Evolutionary conservation across 352 stramenopile species (phyloP).

Genomic region (Pythium insidiosum): DNA sequence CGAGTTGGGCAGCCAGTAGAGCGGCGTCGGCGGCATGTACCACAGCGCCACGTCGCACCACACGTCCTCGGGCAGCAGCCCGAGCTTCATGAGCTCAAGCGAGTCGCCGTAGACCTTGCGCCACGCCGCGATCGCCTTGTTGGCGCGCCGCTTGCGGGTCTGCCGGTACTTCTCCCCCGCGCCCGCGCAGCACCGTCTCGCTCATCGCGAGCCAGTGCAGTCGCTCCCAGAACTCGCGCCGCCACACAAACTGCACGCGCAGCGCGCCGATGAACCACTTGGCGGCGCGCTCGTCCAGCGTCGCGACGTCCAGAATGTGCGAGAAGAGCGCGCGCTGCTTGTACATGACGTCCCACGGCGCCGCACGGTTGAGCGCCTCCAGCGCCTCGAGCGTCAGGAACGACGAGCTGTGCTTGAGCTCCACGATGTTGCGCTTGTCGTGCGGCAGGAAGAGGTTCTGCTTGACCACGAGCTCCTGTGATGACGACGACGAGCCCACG

Average conservation of each 20-base stretch:
- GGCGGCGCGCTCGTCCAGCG: conserved; percentile 15
- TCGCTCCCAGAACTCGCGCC: conserved; percentile 36
- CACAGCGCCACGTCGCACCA: conserved; percentile 34
- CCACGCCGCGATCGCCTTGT: conserved; percentile 27
- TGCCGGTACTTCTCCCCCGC: conserved; percentile 32
- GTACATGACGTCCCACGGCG: conserved; percentile 37
- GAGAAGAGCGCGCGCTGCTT: conserved; percentile 18
- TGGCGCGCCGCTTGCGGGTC: conserved; percentile 25
- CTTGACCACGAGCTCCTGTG: conserved; percentile 18
- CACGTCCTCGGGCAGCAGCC: conserved; percentile 24
- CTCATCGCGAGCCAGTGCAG: conserved; percentile 41
- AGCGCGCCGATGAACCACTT: conserved; percentile 24
- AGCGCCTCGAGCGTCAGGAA: conserved; percentile 19
- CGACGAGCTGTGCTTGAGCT: conserved; percentile 30
- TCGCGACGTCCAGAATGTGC: conserved; percentile 19
- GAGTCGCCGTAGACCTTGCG: conserved; percentile 35
- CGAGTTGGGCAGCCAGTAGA: conserved; percentile 30
- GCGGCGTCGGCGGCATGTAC: conserved; percentile 33
- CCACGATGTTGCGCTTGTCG: conserved; percentile 29
- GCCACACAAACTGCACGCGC: conserved; percentile 34
- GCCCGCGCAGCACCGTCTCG: conserved; percentile 26
- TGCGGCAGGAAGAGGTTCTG: conserved; percentile 29
- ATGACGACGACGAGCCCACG: not conserved
- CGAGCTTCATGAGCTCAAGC: conserved; percentile 32
- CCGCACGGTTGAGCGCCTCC: conserved; percentile 14